Conservation (phyloP, 768 basidiomycete genomes). For the Lepiota subincarnata region DNA sequence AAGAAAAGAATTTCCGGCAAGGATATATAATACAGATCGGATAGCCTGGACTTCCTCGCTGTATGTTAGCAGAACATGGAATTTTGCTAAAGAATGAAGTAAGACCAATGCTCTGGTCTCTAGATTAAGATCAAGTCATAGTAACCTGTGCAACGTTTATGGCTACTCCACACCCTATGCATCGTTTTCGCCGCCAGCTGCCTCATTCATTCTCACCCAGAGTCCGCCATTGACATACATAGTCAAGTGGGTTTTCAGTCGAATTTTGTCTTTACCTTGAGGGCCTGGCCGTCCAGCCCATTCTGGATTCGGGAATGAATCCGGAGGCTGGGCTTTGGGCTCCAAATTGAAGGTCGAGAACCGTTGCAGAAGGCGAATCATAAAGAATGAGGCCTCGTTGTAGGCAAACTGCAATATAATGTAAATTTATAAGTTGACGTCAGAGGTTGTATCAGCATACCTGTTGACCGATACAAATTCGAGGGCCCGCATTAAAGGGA, state of each 20-base stretch:
- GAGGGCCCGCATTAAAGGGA: conserved; percentile 36
- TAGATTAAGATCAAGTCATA: too few relatives aligned
- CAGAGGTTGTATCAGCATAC: conserved; percentile 7
- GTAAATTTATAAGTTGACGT: too few relatives aligned
- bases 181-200: too few relatives aligned
- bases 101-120: too few relatives aligned
- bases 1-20: too few relatives aligned
- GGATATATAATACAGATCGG: too few relatives aligned
- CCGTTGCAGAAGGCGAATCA: conserved; percentile 47
- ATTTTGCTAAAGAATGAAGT: too few relatives aligned
- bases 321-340: not conserved
- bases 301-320: conserved; percentile 34
- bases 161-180: too few relatives aligned
- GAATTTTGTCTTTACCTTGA: conserved; percentile 39
- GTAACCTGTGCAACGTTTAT: too few relatives aligned
- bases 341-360: conserved; percentile 23
- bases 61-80: too few relatives aligned
- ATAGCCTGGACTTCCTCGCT: too few relatives aligned
- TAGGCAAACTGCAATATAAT: too few relatives aligned
- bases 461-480: conserved; percentile 33
- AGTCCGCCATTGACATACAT: conserved; percentile 21
- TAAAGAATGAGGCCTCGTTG: conserved; percentile 38
- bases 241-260: conserved; percentile 35
- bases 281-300: conserved; percentile 32
- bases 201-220: conserved; percentile 5